Base-by-base conservation (phyloP, 768 basidiomycete species). In the Kwoniella botswanensis region DNA sequence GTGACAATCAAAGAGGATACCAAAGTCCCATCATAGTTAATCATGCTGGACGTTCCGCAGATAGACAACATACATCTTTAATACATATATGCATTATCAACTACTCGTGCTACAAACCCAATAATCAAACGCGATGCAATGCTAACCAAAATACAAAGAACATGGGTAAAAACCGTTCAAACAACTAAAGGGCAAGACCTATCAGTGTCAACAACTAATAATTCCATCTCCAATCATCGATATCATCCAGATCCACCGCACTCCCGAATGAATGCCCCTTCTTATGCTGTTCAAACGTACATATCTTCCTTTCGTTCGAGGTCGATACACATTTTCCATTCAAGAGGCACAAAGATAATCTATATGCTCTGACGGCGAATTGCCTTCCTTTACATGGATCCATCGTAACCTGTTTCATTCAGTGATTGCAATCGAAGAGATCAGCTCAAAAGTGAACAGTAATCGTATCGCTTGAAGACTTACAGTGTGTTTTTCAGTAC, bases 141-240 rank as follows among this genome's bases (percentile, higher is more conserved):
- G 18, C 46, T 50, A 13, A 50, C 2, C 10, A 50, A 50, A 2
- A 18, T 18, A 15, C 46, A 50, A 50, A 50, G 12, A 17, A 46
- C 44, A 11, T 46, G 44, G 10, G 10, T 17, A 17, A 11, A 10
- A 46, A 46, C 44, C 44, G 17, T 46, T 11, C 44, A 46, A 46
- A 46, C 24, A 26, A 26, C 24, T 26, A 3, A 26, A 26, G 24
- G 24, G 24, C 24, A 26, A 26, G 24, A 26, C 3, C 24, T 26
- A 1, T 26, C 24, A 26, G 24, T 26, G 24, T 26, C 24, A 26
- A 26, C 24, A 12, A 9, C 41, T 61, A 70, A 41, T 57, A 70
- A 9, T 57, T 12, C 68, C 68, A 79, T 24, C 67, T 44, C 80
- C 80, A 81, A 13, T 79, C 71, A 66, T 81, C 80, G 0, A 73